Evolutionary conservation across 345 rosid species (phyloP).

Genomic region (Dovyalis caffra): DNA sequence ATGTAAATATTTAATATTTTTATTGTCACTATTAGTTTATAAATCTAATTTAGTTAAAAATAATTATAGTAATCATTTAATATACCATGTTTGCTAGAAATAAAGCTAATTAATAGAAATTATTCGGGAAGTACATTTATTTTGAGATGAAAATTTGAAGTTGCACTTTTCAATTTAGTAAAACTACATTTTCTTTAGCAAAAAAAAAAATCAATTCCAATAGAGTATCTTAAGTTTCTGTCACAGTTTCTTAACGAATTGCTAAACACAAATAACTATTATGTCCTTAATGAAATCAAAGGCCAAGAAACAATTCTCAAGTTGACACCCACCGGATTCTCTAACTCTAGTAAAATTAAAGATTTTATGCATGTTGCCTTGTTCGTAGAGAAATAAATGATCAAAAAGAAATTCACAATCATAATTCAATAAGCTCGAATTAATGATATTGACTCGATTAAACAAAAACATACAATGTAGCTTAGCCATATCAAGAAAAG

Average conservation of each 20-base stretch:
- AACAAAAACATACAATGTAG: not conserved
- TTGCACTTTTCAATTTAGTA: too few relatives aligned
- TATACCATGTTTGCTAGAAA: too few relatives aligned
- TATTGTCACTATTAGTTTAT: too few relatives aligned
- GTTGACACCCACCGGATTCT: not conserved
- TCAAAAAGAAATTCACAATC: not conserved
- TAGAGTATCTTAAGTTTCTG: not conserved
- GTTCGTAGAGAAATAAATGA: too few relatives aligned
- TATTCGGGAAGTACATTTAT: too few relatives aligned
- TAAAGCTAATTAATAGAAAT: too few relatives aligned
- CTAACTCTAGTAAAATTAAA: not conserved
- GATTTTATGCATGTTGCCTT: not conserved
- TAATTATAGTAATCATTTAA: too few relatives aligned
- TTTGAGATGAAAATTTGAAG: too few relatives aligned
- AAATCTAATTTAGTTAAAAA: too few relatives aligned
- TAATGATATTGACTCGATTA: not conserved
- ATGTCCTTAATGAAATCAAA: not conserved
- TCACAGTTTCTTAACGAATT: not conserved
- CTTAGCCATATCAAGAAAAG: not conserved
- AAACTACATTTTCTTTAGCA: too few relatives aligned
- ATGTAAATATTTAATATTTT: too few relatives aligned
- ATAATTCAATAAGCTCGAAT: not conserved
- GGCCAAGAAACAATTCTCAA: not conserved
- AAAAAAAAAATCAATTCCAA: not conserved
- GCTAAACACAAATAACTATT: not conserved